Evolutionary conservation across 1,284 basidiomycete species (phyloP).

Genomic region (Spongiforma sp.): DNA sequence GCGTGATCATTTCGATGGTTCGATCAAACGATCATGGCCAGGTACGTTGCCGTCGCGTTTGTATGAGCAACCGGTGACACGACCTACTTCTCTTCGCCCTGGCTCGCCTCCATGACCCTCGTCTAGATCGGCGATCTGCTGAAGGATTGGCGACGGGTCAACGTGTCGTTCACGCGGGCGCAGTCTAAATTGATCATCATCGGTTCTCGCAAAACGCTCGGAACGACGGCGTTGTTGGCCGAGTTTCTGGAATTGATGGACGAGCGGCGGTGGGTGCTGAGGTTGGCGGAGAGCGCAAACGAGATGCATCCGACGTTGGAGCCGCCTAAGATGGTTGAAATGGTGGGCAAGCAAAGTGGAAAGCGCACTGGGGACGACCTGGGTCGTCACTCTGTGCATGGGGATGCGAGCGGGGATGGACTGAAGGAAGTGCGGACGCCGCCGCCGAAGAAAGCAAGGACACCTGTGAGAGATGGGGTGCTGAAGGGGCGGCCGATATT

Average conservation of each 20-base stretch:
- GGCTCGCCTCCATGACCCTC: no score
- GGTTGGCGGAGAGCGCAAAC: slow-evolving; percentile 60
- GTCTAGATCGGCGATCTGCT: slow-evolving; percentile 86
- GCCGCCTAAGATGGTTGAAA: slow-evolving; percentile 10
- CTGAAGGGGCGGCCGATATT: slow-evolving; percentile 61
- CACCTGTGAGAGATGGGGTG: slow-evolving; percentile 45
- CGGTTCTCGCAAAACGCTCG: slow-evolving; percentile 80
- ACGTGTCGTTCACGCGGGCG: slow-evolving; percentile 96
- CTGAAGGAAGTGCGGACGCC: slow-evolving; percentile 1
- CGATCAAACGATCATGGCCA: slow-evolving; percentile 79
- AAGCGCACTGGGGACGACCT: slow-evolving; percentile 21
- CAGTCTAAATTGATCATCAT: slow-evolving; percentile 90
- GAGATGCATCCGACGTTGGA: slow-evolving; percentile 47
- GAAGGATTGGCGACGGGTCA: slow-evolving; percentile 94
- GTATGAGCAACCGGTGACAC: no score
- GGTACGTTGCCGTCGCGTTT: no score
- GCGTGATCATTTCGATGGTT: slow-evolving; percentile 93
- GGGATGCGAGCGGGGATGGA: slow-evolving; percentile 1
- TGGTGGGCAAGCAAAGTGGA: slow-evolving; percentile 14
- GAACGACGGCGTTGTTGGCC: slow-evolving; percentile 61
- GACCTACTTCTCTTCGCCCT: no score
- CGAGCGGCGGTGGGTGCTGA: slow-evolving; percentile 69
- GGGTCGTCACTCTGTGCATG: not conserved
- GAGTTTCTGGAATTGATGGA: slow-evolving; percentile 83
- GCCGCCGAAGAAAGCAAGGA: slow-evolving; percentile 43